A percentile compares a stretch with the other conserved stretches of the same genome.
Evolutionary conservation across 2,329 filamentous ascomycete species (phyloP).

Genomic region (Colletotrichum sidae): DNA sequence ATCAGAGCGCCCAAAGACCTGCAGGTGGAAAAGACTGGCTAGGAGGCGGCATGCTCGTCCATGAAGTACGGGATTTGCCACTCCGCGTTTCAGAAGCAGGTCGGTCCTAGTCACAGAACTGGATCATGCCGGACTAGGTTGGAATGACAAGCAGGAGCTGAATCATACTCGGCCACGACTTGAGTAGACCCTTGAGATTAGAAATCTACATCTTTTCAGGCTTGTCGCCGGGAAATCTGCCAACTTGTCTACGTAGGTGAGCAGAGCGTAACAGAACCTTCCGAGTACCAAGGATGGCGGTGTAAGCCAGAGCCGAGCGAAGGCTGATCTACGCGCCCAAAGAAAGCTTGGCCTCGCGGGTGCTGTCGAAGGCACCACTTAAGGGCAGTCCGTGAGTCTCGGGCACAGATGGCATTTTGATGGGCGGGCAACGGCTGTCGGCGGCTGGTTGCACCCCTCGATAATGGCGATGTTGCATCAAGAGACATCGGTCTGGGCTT

Average conservation of each 20-base stretch:
- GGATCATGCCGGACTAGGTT: background rate
- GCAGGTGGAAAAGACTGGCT: conserved; percentile 2
- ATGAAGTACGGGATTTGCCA: conserved; percentile 29
- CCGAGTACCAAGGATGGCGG: conserved; percentile 18
- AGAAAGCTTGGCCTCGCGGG: conserved; percentile 24
- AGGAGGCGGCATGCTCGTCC: conserved; percentile 11
- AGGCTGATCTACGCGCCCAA: conserved; percentile 14
- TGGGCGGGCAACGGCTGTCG: conserved; percentile 6
- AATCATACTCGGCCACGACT: background rate
- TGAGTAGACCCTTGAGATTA: background rate
- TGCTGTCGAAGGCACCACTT: conserved; percentile 3
- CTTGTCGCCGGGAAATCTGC: too few species aligned
- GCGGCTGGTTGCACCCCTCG: background rate
- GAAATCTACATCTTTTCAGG: too few species aligned
- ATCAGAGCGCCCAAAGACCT: conserved; percentile 12
- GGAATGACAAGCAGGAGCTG: conserved; percentile 2
- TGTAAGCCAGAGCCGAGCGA: conserved; percentile 14
- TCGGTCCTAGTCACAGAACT: conserved; percentile 20
- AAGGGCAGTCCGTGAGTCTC: conserved; percentile 17
- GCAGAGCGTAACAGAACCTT: background rate
- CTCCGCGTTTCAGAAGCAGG: conserved; percentile 39
- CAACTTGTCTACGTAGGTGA: background rate
- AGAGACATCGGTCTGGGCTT: background rate
- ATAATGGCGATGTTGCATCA: background rate
- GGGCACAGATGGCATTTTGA: conserved; percentile 20